Conservation (phyloP, 495 filamentous ascomycete genomes). For the Mytilinidion resinicola region DNA sequence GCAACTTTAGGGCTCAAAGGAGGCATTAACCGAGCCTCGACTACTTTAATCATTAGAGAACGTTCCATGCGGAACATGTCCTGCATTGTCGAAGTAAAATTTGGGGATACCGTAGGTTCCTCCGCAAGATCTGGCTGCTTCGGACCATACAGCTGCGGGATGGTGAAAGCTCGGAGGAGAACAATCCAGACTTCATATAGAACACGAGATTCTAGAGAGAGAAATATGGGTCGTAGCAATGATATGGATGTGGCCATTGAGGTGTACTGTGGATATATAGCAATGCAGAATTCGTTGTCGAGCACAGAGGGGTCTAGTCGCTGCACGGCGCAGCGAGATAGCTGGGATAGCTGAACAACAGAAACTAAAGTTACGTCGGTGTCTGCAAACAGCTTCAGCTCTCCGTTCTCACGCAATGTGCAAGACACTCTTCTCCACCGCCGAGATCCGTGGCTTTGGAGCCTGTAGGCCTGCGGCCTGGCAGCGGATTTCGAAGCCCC, state of each 20-base stretch:
- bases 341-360: conserved; percentile 79
- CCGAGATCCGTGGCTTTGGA: conserved; percentile 49
- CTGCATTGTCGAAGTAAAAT: conserved; percentile 31
- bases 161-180: conserved; percentile 82
- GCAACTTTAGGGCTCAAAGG: conserved; percentile 28
- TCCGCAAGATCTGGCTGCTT: conserved; percentile 39
- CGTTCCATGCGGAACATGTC: conserved; percentile 66
- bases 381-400: conserved; percentile 84
- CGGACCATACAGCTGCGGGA: conserved; percentile 81
- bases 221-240: conserved; percentile 68
- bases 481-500: conserved; percentile 33
- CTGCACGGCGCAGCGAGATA: conserved; percentile 85
- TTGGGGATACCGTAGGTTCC: conserved; percentile 24
- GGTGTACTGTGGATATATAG: conserved; percentile 79
- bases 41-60: conserved; percentile 51
- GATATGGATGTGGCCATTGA: conserved; percentile 57
- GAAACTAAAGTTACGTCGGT: conserved; percentile 71
- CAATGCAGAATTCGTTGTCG: conserved; percentile 90
- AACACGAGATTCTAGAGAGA: conserved; percentile 79
- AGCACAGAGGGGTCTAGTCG: conserved; percentile 85
- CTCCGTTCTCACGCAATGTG: conserved; percentile 89
- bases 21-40: conserved; percentile 52
- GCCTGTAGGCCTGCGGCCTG: conserved; percentile 46
- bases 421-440: conserved; percentile 86
- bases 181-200: conserved; percentile 97